Percentiles rank a stretch among this genome's conserved stretches.
These are phyloP conservation scores for Lactarius psammicola DNA, from an alignment of 768 basidiomycete genomes.

Conservation along the genomic window DNA sequence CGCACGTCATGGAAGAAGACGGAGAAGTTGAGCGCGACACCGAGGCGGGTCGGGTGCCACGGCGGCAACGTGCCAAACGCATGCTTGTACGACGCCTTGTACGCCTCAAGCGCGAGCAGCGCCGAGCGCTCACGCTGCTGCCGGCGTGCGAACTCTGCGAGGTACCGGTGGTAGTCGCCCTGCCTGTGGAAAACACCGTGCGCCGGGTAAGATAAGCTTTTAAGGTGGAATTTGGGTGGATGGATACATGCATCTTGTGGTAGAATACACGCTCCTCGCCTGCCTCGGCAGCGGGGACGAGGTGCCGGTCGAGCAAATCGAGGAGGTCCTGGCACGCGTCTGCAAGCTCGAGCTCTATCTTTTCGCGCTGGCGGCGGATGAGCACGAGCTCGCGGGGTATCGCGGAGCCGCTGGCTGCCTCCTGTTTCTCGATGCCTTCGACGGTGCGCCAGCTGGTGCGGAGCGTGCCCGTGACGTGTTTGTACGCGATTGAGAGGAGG, in stretches of 20 bases:
- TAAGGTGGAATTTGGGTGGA: slow-evolving; percentile 1
- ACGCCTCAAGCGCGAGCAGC: slow-evolving; percentile 75
- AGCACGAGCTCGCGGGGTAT: slow-evolving; percentile 58
- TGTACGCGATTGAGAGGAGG: slow-evolving; percentile 85
- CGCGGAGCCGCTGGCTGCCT: slow-evolving; percentile 43
- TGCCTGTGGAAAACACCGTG: slow-evolving; percentile 47
- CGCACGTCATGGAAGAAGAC: slow-evolving; percentile 91
- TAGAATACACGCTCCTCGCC: slow-evolving; percentile 90
- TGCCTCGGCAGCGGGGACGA: slow-evolving; percentile 60
- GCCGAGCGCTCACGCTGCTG: slow-evolving; percentile 67
- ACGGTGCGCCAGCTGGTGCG: slow-evolving; percentile 84
- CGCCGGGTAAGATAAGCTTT: slow-evolving; percentile 17
- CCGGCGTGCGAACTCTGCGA: slow-evolving; percentile 79
- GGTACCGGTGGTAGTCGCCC: slow-evolving; percentile 90
- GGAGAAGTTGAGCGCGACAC: slow-evolving; percentile 89
- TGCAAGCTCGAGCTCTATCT: slow-evolving; percentile 74
- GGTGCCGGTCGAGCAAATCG: slow-evolving; percentile 55
- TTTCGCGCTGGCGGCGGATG: slow-evolving; percentile 68
- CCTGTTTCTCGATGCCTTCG: slow-evolving; percentile 71
- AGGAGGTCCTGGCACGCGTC: slow-evolving; percentile 80
- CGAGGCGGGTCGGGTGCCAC: slow-evolving; percentile 83
- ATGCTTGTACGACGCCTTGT: slow-evolving; percentile 84
- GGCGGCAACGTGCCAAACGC: slow-evolving; percentile 70
- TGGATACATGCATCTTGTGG: slow-evolving; percentile 71
- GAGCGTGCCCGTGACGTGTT: slow-evolving; percentile 81